phyloP scores from a whole-genome alignment of 305 asterid species.

The Caryopteris hybrid region DNA sequence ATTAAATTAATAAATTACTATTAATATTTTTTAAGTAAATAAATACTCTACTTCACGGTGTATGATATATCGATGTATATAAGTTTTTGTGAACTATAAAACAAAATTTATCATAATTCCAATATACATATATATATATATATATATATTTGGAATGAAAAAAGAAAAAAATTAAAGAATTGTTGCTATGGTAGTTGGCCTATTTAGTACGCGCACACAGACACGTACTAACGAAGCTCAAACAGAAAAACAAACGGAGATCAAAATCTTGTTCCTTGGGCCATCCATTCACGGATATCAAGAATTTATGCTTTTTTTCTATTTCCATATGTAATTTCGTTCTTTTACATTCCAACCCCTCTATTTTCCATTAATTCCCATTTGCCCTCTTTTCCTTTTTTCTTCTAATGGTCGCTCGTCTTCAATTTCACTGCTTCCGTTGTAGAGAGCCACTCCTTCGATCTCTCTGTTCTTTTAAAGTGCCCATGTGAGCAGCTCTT shows the following conservation, averaged over 20 bases:
- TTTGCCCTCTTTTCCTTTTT: slow-evolving; percentile 11
- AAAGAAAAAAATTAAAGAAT: too few relatives aligned
- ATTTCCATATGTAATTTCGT: slow-evolving; percentile 1
- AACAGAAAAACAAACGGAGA: not conserved
- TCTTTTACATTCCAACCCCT: slow-evolving; percentile 23
- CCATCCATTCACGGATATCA: slow-evolving; percentile 57
- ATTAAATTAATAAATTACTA: too few relatives aligned
- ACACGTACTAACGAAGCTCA: not conserved
- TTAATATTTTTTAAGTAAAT: too few relatives aligned
- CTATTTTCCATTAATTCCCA: slow-evolving; percentile 24
- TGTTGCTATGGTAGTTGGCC: slow-evolving; percentile 27
- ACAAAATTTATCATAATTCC: too few relatives aligned
- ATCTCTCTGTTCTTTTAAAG: slow-evolving; percentile 24
- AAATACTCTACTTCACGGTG: too few relatives aligned
- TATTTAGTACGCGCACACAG: slow-evolving; percentile 25
- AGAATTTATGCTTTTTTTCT: slow-evolving; percentile 27
- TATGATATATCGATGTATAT: too few relatives aligned
- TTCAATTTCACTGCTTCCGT: slow-evolving; percentile 22
- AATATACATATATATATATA: too few relatives aligned
- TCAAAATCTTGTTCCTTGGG: slow-evolving; percentile 47
- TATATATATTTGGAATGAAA: too few relatives aligned
- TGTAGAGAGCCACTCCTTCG: slow-evolving; percentile 24
- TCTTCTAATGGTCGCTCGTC: slow-evolving; percentile 30
- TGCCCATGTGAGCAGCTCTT: slow-evolving; percentile 46
- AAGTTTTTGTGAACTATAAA: too few relatives aligned